These are phyloP conservation scores for Erodium moschatum DNA, from an alignment of 441 rosid genomes.

Conservation along the genomic window DNA sequence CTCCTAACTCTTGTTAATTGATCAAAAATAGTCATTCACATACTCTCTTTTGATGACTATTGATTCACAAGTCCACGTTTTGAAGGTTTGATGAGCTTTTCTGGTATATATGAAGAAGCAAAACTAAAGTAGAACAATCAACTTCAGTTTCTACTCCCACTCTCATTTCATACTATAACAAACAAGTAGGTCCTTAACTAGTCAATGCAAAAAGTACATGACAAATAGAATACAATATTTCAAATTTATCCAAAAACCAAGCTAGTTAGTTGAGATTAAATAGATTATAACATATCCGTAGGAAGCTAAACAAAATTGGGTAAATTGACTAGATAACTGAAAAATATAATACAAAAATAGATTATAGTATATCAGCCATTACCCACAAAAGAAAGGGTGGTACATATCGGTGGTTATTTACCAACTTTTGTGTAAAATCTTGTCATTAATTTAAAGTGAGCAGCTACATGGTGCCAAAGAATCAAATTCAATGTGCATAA, in stretches of 20 bases:
- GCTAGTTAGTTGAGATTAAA: neutral
- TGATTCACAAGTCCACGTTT: neutral
- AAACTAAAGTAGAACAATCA: neutral
- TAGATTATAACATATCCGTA: neutral
- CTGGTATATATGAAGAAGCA: neutral
- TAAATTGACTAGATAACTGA: neutral
- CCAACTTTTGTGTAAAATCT: neutral
- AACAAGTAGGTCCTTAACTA: neutral
- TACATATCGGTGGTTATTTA: neutral
- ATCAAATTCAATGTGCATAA: neutral
- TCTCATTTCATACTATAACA: neutral
- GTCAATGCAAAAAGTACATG: neutral
- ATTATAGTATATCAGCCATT: neutral
- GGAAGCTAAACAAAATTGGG: neutral
- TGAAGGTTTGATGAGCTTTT: neutral
- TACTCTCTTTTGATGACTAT: slow-evolving; percentile 1
- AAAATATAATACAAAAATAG: neutral
- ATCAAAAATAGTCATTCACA: neutral
- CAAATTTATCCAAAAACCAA: neutral
- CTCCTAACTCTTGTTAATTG: neutral
- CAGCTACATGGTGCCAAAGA: neutral
- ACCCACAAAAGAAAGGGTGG: neutral
- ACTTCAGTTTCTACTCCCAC: neutral
- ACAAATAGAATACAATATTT: neutral
- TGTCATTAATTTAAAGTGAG: neutral